Evolutionary conservation across 1,284 basidiomycete species (phyloP), one percentile per base, ranked within the genome.

Genomic region (Trametes sp.): DNA sequence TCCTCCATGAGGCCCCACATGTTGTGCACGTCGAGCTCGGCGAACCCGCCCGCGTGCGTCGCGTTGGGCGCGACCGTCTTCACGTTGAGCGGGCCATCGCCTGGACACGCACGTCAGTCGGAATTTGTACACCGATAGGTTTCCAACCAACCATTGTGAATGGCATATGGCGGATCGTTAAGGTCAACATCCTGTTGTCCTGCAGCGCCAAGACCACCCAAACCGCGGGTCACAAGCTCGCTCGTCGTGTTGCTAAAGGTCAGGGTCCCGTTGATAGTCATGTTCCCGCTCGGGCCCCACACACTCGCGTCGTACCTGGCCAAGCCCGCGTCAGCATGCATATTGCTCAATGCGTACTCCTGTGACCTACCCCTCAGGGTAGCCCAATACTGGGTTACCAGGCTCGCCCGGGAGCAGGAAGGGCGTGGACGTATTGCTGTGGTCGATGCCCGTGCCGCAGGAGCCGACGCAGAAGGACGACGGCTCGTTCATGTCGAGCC

Each of bases 401-500:
- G 82, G 84, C 42, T 77, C 76, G 10, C 85, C 86, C 9, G 85
- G 85, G 16, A 87, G 77, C 57, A 81, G 65, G 70, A 84, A 80
- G 9, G 58, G 57, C 38, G 29, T 83, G 79, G 44, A 36, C 0
- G 51, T 53, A 35, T 36, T 86, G 82, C 45, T 84, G 23, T 13
- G 26, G 19, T 41, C 56, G 35, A 21, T 82, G 28, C 48, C 48
- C 19, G 48, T n/a, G 48, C 48, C 48, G 48, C 88, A 90, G 23
- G 87, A 87, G 26, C 83, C 80, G 55, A 83, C 78, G 72, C 87
- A 89, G 73, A 90, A 90, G 2, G 87, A 88, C 49, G 82, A 84
- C 16, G 82, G 78, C 69, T 90, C 88, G 57, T 90, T 90, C 87
- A 92, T 90, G 73, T 93, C 91, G 0, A 92, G 78, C 91, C 90